Evolutionary conservation across 371 early-diverging fungal species (phyloP).

Genomic region (Syncephalastrum racemosum): DNA sequence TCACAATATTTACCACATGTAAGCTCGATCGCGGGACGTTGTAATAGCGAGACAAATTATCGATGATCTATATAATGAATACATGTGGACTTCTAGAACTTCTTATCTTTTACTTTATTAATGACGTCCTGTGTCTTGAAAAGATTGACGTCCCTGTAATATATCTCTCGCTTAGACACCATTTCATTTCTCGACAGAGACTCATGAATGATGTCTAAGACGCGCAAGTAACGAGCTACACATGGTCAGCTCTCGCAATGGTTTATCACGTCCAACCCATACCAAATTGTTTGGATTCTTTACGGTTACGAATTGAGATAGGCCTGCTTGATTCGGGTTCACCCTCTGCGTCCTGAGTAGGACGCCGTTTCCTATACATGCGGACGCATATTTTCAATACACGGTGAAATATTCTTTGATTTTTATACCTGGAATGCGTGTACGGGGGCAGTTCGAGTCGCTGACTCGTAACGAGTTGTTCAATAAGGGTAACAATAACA

Average conservation of each 20-base stretch:
- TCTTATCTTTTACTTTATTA: slow-evolving; percentile 22
- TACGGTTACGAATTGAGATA: neutral
- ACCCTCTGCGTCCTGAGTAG: neutral
- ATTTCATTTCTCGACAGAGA: slow-evolving; percentile 30
- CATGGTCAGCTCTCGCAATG: neutral
- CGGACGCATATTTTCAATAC: neutral
- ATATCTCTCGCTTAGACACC: slow-evolving; percentile 48
- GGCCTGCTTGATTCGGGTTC: neutral
- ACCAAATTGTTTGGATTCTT: slow-evolving; percentile 6
- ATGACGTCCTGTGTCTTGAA: slow-evolving; percentile 37
- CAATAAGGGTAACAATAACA: neutral
- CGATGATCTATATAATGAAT: slow-evolving; percentile 30
- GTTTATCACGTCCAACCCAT: neutral
- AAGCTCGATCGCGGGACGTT: slow-evolving; percentile 40
- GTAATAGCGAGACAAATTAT: slow-evolving; percentile 32
- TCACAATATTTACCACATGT: slow-evolving; percentile 34
- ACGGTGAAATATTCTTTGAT: neutral
- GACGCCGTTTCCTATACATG: neutral
- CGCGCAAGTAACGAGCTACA: slow-evolving; percentile 37
- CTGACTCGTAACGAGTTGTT: slow-evolving; percentile 1
- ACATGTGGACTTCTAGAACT: neutral
- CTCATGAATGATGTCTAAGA: slow-evolving; percentile 46
- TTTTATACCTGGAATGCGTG: neutral
- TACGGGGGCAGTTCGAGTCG: slow-evolving; percentile 1
- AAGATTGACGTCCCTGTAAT: slow-evolving; percentile 37